phyloP scores from a whole-genome alignment of 176 grass and related monocot species.

The Microstegium vimineum region DNA sequence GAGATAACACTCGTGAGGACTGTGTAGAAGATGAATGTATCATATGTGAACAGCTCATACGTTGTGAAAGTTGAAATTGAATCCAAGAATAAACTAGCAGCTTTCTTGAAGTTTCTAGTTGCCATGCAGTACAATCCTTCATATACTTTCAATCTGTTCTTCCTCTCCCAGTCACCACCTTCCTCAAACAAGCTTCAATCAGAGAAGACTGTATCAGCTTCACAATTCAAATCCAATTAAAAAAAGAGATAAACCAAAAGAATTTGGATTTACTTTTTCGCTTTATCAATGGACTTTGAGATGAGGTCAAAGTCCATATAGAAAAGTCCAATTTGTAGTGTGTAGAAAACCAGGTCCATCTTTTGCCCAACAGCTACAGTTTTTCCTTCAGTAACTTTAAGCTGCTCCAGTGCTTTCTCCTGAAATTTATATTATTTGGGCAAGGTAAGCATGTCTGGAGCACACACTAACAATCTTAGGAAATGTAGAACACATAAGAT shows the following conservation, averaged over 20 bases:
- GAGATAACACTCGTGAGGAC: conserved; percentile 89
- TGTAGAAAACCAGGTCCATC: conserved; percentile 98
- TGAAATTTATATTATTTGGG: conserved; percentile 32
- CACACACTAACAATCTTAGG: background rate
- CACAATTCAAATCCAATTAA: conserved; percentile 11
- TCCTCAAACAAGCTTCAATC: conserved; percentile 85
- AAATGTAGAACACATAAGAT: background rate
- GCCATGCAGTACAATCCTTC: conserved; percentile 96
- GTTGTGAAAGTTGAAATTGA: conserved; percentile 98
- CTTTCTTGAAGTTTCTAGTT: conserved; percentile 92
- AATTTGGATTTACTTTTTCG: conserved; percentile 65
- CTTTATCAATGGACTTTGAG: conserved; percentile 92
- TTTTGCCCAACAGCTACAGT: conserved; percentile 97
- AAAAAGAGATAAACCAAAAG: conserved; percentile 12
- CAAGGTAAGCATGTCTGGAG: conserved; percentile 4
- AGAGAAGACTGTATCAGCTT: conserved; percentile 10
- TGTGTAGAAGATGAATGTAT: conserved; percentile 95
- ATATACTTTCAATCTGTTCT: conserved; percentile 97
- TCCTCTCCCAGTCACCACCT: conserved; percentile 99
- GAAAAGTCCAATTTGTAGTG: conserved; percentile 85
- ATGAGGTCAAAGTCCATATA: conserved; percentile 99
- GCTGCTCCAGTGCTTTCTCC: conserved; percentile 93
- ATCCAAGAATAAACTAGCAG: conserved; percentile 89
- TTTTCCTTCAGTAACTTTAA: conserved; percentile 96
- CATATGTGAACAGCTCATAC: conserved; percentile 91